These are phyloP conservation scores for Arabidopsis thaliana DNA, from an alignment of 345 rosid genomes.

Conservation along the genomic window DNA sequence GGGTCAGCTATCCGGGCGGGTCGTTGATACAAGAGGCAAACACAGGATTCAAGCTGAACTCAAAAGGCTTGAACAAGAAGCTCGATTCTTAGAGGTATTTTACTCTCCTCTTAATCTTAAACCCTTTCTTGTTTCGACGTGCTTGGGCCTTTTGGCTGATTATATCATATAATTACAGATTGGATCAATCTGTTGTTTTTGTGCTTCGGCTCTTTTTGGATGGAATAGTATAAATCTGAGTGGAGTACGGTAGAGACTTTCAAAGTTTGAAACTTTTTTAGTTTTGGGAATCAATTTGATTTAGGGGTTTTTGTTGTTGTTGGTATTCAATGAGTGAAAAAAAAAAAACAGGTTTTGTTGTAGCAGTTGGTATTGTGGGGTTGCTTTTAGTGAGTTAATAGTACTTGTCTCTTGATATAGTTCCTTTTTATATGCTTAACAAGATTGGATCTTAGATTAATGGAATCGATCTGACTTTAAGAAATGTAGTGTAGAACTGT, in stretches of 20 bases:
- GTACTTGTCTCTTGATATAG: slow-evolving; percentile 2
- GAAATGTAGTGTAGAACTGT: slow-evolving; percentile 5
- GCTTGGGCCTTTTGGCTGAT: slow-evolving; percentile 13
- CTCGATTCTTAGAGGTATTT: slow-evolving; percentile 72
- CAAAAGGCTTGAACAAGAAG: slow-evolving; percentile 82
- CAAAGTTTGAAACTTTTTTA: slow-evolving; percentile 14
- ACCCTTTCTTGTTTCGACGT: not conserved
- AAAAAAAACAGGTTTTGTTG: not conserved
- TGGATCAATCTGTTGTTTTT: slow-evolving; percentile 4
- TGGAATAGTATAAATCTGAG: not conserved
- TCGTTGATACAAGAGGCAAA: slow-evolving; percentile 69
- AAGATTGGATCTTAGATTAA: not conserved
- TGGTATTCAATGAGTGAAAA: not conserved
- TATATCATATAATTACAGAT: not conserved
- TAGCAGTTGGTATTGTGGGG: not conserved
- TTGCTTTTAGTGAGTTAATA: not conserved
- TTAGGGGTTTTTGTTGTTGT: not conserved
- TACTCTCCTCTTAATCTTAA: not conserved
- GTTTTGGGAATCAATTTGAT: not conserved
- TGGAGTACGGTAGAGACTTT: not conserved
- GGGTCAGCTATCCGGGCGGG: slow-evolving; percentile 54
- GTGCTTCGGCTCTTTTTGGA: not conserved
- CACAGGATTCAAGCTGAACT: slow-evolving; percentile 81
- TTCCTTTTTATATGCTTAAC: not conserved
- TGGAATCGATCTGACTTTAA: not conserved